phyloP scores from a whole-genome alignment of 176 grass and related monocot species.

The Carex kokanica region DNA sequence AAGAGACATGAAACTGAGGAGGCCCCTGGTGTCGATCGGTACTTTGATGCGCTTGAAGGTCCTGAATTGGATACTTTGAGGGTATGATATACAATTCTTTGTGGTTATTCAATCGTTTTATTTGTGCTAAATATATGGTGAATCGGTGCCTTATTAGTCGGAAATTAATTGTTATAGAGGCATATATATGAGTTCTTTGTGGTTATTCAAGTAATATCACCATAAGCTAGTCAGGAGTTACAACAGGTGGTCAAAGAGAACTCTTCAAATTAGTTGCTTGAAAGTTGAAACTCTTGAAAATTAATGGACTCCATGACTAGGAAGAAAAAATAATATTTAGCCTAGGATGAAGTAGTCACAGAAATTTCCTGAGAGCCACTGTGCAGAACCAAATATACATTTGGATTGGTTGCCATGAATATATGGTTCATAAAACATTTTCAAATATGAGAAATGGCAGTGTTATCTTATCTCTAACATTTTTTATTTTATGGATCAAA shows the following conservation, averaged over 20 bases:
- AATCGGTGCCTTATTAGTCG: background rate
- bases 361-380: background rate
- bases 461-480: background rate
- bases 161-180: too few relatives aligned
- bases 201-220: too few relatives aligned
- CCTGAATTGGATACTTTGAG: slow-evolving; percentile 87
- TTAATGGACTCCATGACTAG: background rate
- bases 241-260: background rate
- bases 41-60: slow-evolving; percentile 88
- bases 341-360: background rate
- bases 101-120: background rate
- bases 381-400: background rate
- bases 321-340: background rate
- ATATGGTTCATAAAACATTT: too few relatives aligned
- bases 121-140: background rate
- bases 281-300: background rate
- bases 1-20: slow-evolving; percentile 43
- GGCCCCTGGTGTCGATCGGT: slow-evolving; percentile 61
- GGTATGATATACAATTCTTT: slow-evolving; percentile 31
- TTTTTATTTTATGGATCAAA: background rate
- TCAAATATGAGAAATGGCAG: too few relatives aligned
- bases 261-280: too few relatives aligned
- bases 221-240: background rate
- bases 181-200: too few relatives aligned
- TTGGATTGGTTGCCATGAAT: background rate